A percentile compares a stretch with the other conserved stretches of the same genome.
These are phyloP conservation scores for Cicer bijugum DNA, from an alignment of 306 rosid species.

Conservation along the genomic window DNA sequence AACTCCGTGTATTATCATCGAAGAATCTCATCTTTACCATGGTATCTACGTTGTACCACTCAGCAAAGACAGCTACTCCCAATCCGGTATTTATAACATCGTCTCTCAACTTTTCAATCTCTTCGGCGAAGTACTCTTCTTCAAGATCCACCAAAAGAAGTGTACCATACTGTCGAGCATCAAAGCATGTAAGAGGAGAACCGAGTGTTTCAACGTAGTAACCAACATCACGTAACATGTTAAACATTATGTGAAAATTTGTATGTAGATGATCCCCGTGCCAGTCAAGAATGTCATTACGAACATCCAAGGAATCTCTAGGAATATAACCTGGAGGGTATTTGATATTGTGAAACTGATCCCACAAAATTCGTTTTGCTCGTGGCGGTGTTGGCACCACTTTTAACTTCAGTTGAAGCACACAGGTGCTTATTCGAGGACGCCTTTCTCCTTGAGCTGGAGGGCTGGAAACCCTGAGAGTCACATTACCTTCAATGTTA, in stretches of 20 bases:
- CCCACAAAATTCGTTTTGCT: conserved; percentile 88
- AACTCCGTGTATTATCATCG: conserved; percentile 94
- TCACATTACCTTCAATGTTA: conserved; percentile 88
- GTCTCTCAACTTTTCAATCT: conserved; percentile 87
- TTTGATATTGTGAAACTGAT: conserved; percentile 93
- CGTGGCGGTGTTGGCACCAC: conserved; percentile 89
- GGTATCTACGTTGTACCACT: conserved; percentile 96
- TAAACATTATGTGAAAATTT: conserved; percentile 94
- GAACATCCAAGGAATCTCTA: conserved; percentile 95
- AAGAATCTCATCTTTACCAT: conserved; percentile 98
- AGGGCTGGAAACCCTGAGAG: conserved; percentile 82
- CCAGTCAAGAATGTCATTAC: conserved; percentile 99
- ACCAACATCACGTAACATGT: conserved; percentile 89
- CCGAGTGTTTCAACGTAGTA: conserved; percentile 91
- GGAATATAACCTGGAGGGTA: conserved; percentile 99
- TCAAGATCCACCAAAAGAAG: conserved; percentile 95
- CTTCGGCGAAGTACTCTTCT: conserved; percentile 93
- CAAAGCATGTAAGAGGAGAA: conserved; percentile 93
- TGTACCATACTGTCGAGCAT: conserved; percentile 90
- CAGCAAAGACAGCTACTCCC: conserved; percentile 89
- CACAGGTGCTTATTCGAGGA: conserved; percentile 67
- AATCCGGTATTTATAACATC: conserved; percentile 87
- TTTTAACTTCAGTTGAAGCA: conserved; percentile 86
- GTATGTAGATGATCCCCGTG: conserved; percentile 98
- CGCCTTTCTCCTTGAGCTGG: conserved; percentile 72